These are phyloP conservation scores for Cucurbita ficifolia DNA, from an alignment of 306 rosid species.

Conservation along the genomic window DNA sequence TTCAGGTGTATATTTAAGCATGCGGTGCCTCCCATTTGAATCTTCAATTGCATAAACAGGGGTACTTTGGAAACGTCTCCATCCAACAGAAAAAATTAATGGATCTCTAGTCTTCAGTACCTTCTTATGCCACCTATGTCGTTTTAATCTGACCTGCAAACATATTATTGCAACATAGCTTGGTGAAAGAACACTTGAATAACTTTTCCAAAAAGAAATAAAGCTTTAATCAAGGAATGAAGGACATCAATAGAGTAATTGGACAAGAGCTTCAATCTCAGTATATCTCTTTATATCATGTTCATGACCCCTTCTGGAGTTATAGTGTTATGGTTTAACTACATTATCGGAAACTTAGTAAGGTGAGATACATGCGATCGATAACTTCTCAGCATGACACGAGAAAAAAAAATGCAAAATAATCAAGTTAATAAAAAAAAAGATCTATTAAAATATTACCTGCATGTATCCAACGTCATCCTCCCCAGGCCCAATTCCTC, in stretches of 20 bases:
- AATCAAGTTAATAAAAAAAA: not conserved
- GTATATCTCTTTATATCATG: not conserved
- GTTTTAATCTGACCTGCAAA: conserved; percentile 73
- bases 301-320: not conserved
- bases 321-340: not conserved
- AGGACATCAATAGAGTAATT: not conserved
- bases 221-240: not conserved
- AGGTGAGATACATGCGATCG: not conserved
- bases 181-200: not conserved
- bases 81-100: conserved; percentile 73
- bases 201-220: conserved; percentile 2
- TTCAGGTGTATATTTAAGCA: conserved; percentile 94
- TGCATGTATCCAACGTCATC: conserved; percentile 87
- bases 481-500: conserved; percentile 84
- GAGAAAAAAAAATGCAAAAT: not conserved
- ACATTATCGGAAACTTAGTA: not conserved
- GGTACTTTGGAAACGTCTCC: conserved; percentile 94
- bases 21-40: conserved; percentile 68
- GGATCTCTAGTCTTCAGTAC: conserved; percentile 87
- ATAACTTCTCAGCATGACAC: not conserved
- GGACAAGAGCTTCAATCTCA: not conserved
- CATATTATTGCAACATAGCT: not conserved
- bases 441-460: conserved; percentile 23
- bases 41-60: conserved; percentile 89
- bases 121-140: conserved; percentile 91